Evolutionary conservation across 1,284 basidiomycete genomes (phyloP).

Genomic region (Somion occarium): DNA sequence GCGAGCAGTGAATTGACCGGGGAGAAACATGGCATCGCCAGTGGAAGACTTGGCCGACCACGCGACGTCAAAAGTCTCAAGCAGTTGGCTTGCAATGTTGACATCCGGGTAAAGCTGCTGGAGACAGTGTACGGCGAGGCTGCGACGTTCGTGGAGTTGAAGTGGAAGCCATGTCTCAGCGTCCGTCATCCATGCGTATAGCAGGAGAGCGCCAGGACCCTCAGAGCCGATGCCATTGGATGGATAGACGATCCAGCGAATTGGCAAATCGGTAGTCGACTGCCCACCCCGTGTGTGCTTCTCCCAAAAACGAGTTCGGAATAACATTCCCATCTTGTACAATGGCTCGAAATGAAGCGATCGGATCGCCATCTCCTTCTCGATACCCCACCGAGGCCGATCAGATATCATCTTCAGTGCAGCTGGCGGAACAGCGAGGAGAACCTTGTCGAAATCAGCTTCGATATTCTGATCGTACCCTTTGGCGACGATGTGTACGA

Average conservation of each 20-base stretch:
- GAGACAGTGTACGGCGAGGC: not conserved
- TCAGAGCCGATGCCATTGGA: slow-evolving; percentile 11
- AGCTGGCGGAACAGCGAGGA: not conserved
- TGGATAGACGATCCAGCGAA: slow-evolving; percentile 33
- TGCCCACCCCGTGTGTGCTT: slow-evolving; percentile 28
- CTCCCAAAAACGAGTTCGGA: slow-evolving; percentile 34
- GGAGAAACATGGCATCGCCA: not conserved
- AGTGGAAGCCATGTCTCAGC: not conserved
- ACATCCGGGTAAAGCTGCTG: not conserved
- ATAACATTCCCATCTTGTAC: slow-evolving; percentile 32
- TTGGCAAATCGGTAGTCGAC: slow-evolving; percentile 31
- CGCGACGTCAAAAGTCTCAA: not conserved
- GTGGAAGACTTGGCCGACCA: not conserved
- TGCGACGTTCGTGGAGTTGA: not conserved
- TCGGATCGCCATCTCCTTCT: slow-evolving; percentile 26
- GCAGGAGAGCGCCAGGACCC: not conserved
- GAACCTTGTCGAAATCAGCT: not conserved
- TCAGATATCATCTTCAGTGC: slow-evolving; percentile 3
- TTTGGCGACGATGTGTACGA: not conserved
- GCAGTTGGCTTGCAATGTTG: not conserved
- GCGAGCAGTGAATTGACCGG: not conserved
- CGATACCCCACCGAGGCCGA: slow-evolving; percentile 12
- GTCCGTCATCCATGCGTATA: slow-evolving; percentile 1
- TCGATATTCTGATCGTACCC: not conserved
- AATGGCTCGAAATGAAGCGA: slow-evolving; percentile 26